Conservation (phyloP, 2,329 filamentous ascomycete genomes). For the Fusarium miscanthi region DNA sequence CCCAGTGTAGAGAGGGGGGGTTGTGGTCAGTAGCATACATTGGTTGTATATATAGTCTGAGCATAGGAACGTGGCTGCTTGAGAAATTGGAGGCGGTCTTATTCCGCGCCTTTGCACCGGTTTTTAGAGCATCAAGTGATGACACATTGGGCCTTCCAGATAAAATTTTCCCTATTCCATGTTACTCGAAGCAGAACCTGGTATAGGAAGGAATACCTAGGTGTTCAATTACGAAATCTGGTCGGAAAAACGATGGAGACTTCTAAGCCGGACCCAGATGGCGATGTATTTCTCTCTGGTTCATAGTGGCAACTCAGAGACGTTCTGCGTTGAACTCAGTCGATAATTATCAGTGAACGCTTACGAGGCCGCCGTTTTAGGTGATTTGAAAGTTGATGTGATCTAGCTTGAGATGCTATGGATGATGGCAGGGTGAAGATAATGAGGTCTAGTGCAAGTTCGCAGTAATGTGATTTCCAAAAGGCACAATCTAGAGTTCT, state of each 20-base stretch:
- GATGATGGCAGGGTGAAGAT: not conserved
- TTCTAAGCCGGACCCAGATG: not conserved
- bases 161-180: not conserved
- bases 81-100: not conserved
- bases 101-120: not conserved
- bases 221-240: not conserved
- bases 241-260: not conserved
- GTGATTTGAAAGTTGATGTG: not conserved
- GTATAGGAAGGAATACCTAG: not conserved
- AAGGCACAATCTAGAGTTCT: not conserved
- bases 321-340: not conserved
- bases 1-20: not conserved
- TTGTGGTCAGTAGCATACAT: not conserved
- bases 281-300: not conserved
- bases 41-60: not conserved
- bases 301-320: not conserved
- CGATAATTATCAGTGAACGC: not conserved
- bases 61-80: no score
- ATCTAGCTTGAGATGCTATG: not conserved
- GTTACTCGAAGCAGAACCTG: not conserved
- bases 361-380: not conserved
- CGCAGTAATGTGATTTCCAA: not conserved
- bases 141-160: not conserved
- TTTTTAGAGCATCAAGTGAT: not conserved
- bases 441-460: not conserved